These are phyloP conservation scores for Helianthus annuus DNA, from an alignment of 129 eudicot genomes.

Conservation along the genomic window DNA sequence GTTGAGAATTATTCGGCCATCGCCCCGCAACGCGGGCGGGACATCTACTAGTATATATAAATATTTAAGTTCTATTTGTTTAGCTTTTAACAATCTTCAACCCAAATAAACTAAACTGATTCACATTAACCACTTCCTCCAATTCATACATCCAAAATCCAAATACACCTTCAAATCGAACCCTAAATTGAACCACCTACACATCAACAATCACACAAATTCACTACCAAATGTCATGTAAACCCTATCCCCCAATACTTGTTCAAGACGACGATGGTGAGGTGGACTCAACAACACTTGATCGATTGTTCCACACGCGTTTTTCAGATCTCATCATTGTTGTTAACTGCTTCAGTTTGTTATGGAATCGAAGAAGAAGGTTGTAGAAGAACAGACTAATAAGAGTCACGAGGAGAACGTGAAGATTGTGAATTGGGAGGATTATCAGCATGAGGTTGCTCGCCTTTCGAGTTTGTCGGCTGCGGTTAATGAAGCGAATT, in stretches of 20 bases:
- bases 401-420: slow-evolving; percentile 40
- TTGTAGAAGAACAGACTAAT: slow-evolving; percentile 13
- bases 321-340: slow-evolving; percentile 26
- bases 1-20: too few species aligned
- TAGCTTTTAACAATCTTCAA: too few species aligned
- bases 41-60: too few species aligned
- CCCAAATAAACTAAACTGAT: too few species aligned
- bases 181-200: not conserved
- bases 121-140: too few species aligned
- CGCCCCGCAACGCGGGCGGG: too few species aligned
- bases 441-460: slow-evolving; percentile 78
- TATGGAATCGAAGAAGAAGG: slow-evolving; percentile 58
- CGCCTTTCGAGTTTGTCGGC: slow-evolving; percentile 73
- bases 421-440: slow-evolving; percentile 69
- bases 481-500: slow-evolving; percentile 64
- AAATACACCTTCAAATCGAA: slow-evolving; percentile 15
- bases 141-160: too few species aligned
- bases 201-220: slow-evolving; percentile 3
- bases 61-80: too few species aligned
- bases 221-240: slow-evolving; percentile 32
- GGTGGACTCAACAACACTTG: slow-evolving; percentile 40
- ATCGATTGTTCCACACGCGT: slow-evolving; percentile 27
- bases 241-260: slow-evolving; percentile 35
- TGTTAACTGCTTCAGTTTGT: slow-evolving; percentile 22
- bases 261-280: slow-evolving; percentile 58